Conservation (phyloP, 2,329 filamentous ascomycete species). For the Monilinia polystroma region DNA sequence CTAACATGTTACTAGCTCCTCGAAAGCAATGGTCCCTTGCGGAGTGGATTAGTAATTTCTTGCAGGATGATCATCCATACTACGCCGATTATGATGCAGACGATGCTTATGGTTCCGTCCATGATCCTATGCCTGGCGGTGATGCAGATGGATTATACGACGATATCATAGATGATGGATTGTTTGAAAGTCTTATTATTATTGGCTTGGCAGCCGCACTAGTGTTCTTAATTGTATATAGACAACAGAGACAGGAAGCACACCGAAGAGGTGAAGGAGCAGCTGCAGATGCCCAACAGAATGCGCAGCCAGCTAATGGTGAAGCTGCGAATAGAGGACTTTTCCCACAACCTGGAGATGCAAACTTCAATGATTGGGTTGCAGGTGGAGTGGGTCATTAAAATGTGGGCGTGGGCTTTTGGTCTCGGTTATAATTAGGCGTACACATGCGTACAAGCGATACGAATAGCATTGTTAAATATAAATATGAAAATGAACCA, state of each 20-base stretch:
- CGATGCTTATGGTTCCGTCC: constrained; percentile 45
- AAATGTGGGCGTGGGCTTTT: constrained; percentile 17
- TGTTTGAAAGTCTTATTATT: constrained; percentile 83
- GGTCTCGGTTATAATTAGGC: constrained; percentile 6
- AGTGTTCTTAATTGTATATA: constrained; percentile 77
- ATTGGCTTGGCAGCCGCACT: constrained; percentile 73
- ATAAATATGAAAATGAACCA: not conserved
- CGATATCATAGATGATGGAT: constrained; percentile 69
- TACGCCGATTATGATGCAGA: constrained; percentile 58
- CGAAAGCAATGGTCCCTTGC: constrained; percentile 73
- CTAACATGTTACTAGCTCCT: constrained; percentile 58
- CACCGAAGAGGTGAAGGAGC: constrained; percentile 47
- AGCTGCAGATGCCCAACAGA: constrained; percentile 42
- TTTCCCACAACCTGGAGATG: constrained; percentile 66
- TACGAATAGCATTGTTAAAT: not conserved
- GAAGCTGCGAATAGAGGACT: constrained; percentile 50
- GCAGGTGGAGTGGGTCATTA: constrained; percentile 64
- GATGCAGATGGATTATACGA: constrained; percentile 57
- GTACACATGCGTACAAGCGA: not conserved
- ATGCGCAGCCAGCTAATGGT: constrained; percentile 34
- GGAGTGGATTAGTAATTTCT: constrained; percentile 86
- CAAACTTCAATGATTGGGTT: constrained; percentile 64
- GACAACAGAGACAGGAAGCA: constrained; percentile 66
- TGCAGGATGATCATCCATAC: constrained; percentile 61
- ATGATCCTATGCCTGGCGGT: constrained; percentile 55